Base-by-base conservation (phyloP, 441 rosid species). In the Corymbia citriodora region DNA sequence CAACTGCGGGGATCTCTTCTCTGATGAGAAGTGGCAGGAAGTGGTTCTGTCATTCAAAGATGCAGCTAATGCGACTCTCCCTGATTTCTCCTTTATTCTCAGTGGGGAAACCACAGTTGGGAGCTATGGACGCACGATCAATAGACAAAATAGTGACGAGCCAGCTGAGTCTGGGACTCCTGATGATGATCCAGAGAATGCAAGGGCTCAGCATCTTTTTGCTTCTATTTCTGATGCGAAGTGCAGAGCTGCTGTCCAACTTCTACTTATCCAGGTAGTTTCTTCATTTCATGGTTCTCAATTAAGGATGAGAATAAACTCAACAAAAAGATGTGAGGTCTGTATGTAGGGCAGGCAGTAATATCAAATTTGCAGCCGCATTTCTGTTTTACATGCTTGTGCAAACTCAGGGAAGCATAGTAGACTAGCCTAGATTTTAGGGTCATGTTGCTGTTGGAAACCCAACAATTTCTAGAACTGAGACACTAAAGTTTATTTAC, bases 191-290 rank as follows among this genome's bases (percentile, higher is more conserved):
- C 92, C 92, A 14, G 98, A 97, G 93, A 93, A 92, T 91, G 91
- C 87, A 90, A 93, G 94, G 94, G 88, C 94, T 45, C 94, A 90
- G 15, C 96, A 65, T 89, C 95, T 97, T 65, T 97, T 94, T 93
- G 93, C 95, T 68, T 93, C 95, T 89, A 91, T 98, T 92, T 93
- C 98, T 92, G 98, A 98, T 95, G 99, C 98, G 21, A 98, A 98
- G 92, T 98, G 99, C 94, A 95, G 99, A 88, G 99, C 99, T 87
- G 99, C 99, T 92, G 98, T 98, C 92, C 99, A 98, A 92, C 99
- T 98, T 92, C 92, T 98, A 93, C 91, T 98, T 93, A 95, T 98
- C 92, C 99, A 98, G 99, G 99, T 97, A 92, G 79, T 72, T 88
- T 90, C 53, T 90, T 23, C 68, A 86, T 68, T 50, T 55, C 87